Conservation (phyloP, 2,329 filamentous ascomycete genomes). For the Trichoderma koningiopsis region DNA sequence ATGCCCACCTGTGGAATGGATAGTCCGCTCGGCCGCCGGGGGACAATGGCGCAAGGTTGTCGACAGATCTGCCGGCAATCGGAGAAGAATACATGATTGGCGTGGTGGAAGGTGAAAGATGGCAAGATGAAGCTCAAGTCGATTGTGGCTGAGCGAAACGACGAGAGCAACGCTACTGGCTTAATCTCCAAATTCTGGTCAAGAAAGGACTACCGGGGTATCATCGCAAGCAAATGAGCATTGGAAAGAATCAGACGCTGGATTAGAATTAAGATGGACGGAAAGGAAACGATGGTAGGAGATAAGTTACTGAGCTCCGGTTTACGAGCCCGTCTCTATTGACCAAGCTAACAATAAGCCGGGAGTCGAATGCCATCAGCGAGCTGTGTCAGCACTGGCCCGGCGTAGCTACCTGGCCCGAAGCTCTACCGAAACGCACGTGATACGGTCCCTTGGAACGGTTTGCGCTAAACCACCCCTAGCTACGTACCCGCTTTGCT, state of each 20-base stretch:
- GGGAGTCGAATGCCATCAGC: conserved; percentile 6
- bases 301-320: conserved; percentile 6
- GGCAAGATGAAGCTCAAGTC: background rate
- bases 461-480: background rate
- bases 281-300: background rate
- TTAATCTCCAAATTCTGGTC: conserved; percentile 21
- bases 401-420: background rate
- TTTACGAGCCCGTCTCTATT: background rate
- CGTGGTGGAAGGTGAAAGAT: conserved; percentile 22
- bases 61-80: conserved; percentile 64
- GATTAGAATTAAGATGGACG: conserved; percentile 6
- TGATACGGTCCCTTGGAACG: conserved; percentile 4
- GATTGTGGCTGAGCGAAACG: conserved; percentile 10
- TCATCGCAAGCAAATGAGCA: conserved; percentile 46
- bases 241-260: conserved; percentile 8
- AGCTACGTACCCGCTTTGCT: conserved; percentile 21
- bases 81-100: conserved; percentile 61
- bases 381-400: conserved; percentile 6
- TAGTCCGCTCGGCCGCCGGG: conserved; percentile 55
- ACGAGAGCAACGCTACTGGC: conserved; percentile 4
- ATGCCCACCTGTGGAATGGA: conserved; percentile 59
- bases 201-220: conserved; percentile 38
- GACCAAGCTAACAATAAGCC: conserved; percentile 16
- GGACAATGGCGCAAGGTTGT: conserved; percentile 61
- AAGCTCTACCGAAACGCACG: conserved; percentile 18